Conservation (phyloP, 345 rosid genomes). For the Boechera divaricarpa region DNA sequence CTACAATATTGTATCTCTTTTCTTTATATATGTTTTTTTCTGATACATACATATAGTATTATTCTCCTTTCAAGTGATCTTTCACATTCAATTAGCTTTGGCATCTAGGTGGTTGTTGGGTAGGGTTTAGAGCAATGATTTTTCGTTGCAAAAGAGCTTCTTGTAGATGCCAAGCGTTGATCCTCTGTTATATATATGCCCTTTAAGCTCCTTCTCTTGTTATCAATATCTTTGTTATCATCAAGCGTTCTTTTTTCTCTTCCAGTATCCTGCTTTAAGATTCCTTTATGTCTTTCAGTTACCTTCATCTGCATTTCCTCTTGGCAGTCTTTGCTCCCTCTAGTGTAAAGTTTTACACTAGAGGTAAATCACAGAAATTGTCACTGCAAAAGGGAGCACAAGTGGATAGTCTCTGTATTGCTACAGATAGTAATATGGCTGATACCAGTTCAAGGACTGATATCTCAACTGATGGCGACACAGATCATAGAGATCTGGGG, state of each 20-base stretch:
- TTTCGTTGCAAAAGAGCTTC: background rate
- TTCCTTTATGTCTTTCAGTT: slow-evolving; percentile 12
- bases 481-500: slow-evolving; percentile 83
- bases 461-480: slow-evolving; percentile 79
- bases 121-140: background rate
- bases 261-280: slow-evolving; percentile 11
- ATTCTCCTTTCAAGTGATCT: slow-evolving; percentile 7
- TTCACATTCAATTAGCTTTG: background rate
- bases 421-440: slow-evolving; percentile 64
- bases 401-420: slow-evolving; percentile 50
- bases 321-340: slow-evolving; percentile 28
- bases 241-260: background rate
- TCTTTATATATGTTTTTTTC: background rate
- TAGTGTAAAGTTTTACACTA: slow-evolving; percentile 29
- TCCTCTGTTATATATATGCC: background rate
- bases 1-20: background rate
- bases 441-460: slow-evolving; percentile 91
- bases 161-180: background rate
- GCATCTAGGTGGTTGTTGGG: background rate
- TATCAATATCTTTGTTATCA: background rate
- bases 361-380: slow-evolving; percentile 20
- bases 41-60: background rate
- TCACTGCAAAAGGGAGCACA: slow-evolving; percentile 49
- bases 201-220: background rate
- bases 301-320: slow-evolving; percentile 8